These are phyloP conservation scores for Quercus berberidifolia DNA, from an alignment of 306 rosid species.

Conservation along the genomic window DNA sequence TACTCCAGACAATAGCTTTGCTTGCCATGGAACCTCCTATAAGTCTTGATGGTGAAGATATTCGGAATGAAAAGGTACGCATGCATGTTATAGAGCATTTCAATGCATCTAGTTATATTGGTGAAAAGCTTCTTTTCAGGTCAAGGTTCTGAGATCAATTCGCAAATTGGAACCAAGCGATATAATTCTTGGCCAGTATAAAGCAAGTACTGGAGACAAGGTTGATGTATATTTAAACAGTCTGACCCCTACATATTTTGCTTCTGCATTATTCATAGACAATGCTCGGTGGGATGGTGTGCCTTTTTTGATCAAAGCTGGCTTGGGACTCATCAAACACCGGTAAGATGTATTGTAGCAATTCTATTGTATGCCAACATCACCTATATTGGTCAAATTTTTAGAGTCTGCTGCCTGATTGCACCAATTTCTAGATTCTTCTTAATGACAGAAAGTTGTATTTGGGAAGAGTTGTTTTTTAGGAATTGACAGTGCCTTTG, in stretches of 20 bases:
- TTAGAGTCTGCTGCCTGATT: background rate
- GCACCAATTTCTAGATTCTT: background rate
- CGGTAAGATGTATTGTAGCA: slow-evolving; percentile 43
- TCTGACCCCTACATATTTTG: slow-evolving; percentile 81
- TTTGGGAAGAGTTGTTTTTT: background rate
- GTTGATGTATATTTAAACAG: slow-evolving; percentile 46
- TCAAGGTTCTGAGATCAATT: slow-evolving; percentile 81
- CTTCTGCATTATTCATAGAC: slow-evolving; percentile 76
- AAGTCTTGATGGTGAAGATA: slow-evolving; percentile 87
- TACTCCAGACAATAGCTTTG: slow-evolving; percentile 84
- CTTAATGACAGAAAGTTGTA: background rate
- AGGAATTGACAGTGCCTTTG: background rate
- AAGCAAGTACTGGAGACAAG: slow-evolving; percentile 48
- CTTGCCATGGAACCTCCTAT: slow-evolving; percentile 97
- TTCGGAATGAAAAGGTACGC: slow-evolving; percentile 88
- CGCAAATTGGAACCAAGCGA: slow-evolving; percentile 69
- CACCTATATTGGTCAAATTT: background rate
- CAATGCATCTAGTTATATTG: background rate
- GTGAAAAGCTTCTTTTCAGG: slow-evolving; percentile 57
- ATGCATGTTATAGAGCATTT: slow-evolving; percentile 14
- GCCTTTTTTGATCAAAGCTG: slow-evolving; percentile 83
- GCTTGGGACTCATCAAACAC: slow-evolving; percentile 88
- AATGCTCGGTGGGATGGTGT: slow-evolving; percentile 99
- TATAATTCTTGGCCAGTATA: slow-evolving; percentile 89
- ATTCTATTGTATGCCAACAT: background rate